Evolutionary conservation across 1,139 yeast species (phyloP).

Genomic region (Suhomyces chickasaworum): DNA sequence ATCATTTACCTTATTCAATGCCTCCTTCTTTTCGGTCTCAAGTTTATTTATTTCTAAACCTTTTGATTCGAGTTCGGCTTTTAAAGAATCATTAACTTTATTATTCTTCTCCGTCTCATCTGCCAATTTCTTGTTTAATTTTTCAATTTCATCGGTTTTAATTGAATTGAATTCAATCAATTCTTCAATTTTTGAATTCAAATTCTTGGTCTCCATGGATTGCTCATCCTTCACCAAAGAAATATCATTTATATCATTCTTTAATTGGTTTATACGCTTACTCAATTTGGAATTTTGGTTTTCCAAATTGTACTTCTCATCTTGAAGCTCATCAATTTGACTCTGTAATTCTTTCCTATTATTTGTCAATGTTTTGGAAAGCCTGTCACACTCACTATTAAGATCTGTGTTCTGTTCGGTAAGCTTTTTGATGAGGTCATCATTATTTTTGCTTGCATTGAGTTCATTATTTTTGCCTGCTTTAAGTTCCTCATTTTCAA

Average conservation of each 20-base stretch:
- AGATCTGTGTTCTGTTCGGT: slow-evolving; percentile 56
- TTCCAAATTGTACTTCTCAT: slow-evolving; percentile 51
- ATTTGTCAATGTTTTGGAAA: slow-evolving; percentile 51
- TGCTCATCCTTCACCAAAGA: slow-evolving; percentile 51
- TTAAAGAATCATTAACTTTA: slow-evolving; percentile 11
- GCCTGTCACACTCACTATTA: slow-evolving; percentile 67
- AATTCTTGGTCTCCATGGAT: slow-evolving; percentile 44
- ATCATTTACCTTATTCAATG: slow-evolving; percentile 6
- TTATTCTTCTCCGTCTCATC: slow-evolving; percentile 9
- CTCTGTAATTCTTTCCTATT: slow-evolving; percentile 50
- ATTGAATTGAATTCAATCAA: slow-evolving; percentile 28
- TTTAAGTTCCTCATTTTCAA: slow-evolving; percentile 29
- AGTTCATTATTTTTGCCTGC: slow-evolving; percentile 12
- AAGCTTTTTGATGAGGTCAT: slow-evolving; percentile 26
- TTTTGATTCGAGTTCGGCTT: slow-evolving; percentile 5
- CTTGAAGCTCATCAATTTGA: slow-evolving; percentile 43
- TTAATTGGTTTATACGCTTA: slow-evolving; percentile 43
- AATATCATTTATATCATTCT: slow-evolving; percentile 48
- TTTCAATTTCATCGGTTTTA: slow-evolving; percentile 14
- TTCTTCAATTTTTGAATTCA: slow-evolving; percentile 49
- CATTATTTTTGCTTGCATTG: slow-evolving; percentile 12
- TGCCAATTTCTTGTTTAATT: slow-evolving; percentile 9
- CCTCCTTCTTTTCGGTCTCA: background rate
- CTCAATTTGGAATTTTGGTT: slow-evolving; percentile 35
- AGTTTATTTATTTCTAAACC: slow-evolving; percentile 12